Evolutionary conservation across 139 green algal genomes (phyloP).

Genomic region (Yamagishiella unicocca): DNA sequence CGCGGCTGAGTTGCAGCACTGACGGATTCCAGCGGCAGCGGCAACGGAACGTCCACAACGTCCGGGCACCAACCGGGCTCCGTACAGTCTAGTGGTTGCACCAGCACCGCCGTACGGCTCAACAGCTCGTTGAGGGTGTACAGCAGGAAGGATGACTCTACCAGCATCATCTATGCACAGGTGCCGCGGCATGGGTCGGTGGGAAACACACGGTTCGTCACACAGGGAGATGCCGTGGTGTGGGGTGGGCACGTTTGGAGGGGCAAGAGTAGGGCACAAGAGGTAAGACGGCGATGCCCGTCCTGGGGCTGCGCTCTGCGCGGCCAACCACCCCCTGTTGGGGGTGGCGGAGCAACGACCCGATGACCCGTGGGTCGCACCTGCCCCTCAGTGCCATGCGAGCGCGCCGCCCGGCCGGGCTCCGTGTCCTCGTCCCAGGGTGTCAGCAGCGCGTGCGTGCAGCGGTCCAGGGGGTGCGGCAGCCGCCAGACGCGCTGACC

Average conservation of each 20-base stretch:
- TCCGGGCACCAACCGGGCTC: not conserved
- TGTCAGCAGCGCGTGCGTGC: slow-evolving; percentile 76
- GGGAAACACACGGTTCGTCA: not conserved
- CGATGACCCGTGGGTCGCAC: too few species aligned
- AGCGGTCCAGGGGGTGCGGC: slow-evolving; percentile 63
- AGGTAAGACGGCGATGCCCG: too few species aligned
- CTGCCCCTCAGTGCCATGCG: slow-evolving; percentile 32
- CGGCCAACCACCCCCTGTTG: too few species aligned
- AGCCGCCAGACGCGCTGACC: slow-evolving; percentile 79
- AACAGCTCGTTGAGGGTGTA: slow-evolving; percentile 84
- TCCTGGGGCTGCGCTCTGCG: too few species aligned
- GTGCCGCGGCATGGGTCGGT: not conserved
- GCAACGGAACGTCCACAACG: slow-evolving; percentile 73
- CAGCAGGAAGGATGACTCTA: slow-evolving; percentile 74
- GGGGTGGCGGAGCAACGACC: too few species aligned
- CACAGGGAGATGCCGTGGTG: too few species aligned
- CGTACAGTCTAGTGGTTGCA: slow-evolving; percentile 75
- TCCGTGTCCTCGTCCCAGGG: slow-evolving; percentile 71
- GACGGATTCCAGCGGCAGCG: slow-evolving; percentile 34
- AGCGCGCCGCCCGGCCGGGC: not conserved
- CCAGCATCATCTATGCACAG: slow-evolving; percentile 30
- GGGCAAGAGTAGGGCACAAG: too few species aligned
- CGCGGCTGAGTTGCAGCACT: too few species aligned
- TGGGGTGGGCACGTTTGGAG: too few species aligned
- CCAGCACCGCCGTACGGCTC: slow-evolving; percentile 74